Evolutionary conservation across 1,139 yeast species (phyloP).

Genomic region (Lodderomyces elongisporus): DNA sequence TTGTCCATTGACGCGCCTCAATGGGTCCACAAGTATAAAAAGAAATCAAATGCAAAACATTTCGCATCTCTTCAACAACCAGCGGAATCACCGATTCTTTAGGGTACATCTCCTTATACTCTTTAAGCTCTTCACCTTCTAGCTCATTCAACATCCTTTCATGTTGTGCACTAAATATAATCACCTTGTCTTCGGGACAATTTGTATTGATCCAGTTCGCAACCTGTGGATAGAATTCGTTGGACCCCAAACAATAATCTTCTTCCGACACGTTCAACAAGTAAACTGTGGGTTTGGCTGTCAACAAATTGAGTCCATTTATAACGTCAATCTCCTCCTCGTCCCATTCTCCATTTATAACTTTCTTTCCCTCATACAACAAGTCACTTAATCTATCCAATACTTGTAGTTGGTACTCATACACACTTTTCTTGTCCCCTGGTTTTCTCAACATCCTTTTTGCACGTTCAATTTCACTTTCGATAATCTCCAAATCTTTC

Average conservation of each 20-base stretch:
- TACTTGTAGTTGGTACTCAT: conserved; percentile 27
- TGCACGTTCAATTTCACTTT: conserved; percentile 46
- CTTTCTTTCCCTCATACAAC: conserved; percentile 56
- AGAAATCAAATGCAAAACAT: conserved; percentile 65
- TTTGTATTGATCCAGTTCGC: conserved; percentile 49
- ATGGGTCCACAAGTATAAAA: conserved; percentile 89
- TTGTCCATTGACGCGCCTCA: conserved; percentile 92
- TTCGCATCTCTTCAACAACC: conserved; percentile 60
- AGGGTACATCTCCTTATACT: conserved; percentile 11
- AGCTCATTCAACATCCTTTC: conserved; percentile 41
- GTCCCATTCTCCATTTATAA: conserved; percentile 39
- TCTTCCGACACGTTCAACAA: conserved; percentile 54
- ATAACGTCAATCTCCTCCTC: conserved; percentile 51
- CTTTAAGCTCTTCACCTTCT: conserved; percentile 16
- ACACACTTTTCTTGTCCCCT: conserved; percentile 29
- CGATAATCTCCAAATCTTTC: conserved; percentile 66
- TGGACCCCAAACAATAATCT: conserved; percentile 45
- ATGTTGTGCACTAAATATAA: conserved; percentile 56
- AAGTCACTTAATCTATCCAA: conserved; percentile 46
- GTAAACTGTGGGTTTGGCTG: conserved; percentile 67
- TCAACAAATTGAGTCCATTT: conserved; percentile 55
- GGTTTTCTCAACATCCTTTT: conserved; percentile 41
- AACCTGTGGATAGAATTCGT: conserved; percentile 43
- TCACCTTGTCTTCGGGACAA: conserved; percentile 51
- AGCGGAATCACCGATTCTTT: conserved; percentile 36